These are phyloP conservation scores for Gyromitra esculenta DNA, from an alignment of 2,329 filamentous ascomycete genomes.

Conservation along the genomic window DNA sequence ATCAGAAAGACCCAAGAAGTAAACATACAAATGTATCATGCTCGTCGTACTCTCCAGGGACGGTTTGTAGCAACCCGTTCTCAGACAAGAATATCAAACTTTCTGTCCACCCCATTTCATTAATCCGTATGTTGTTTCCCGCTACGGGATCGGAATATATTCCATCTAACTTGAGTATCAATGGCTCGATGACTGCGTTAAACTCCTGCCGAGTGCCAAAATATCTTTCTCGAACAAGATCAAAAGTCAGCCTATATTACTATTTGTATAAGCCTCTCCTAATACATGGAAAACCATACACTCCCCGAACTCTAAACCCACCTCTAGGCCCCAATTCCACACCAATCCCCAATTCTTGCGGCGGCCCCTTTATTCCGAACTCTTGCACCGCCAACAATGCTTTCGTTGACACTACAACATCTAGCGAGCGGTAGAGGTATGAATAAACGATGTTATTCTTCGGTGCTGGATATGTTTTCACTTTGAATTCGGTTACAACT, in stretches of 20 bases:
- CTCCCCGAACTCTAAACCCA: conserved; percentile 34
- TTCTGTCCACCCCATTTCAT: conserved; percentile 32
- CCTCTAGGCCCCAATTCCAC: conserved; percentile 46
- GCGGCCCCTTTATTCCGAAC: conserved; percentile 48
- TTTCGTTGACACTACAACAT: conserved; percentile 61
- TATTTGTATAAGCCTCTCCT: neutral
- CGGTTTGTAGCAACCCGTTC: conserved; percentile 8
- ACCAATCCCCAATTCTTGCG: conserved; percentile 56
- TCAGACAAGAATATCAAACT: conserved; percentile 22
- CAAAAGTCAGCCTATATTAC: neutral
- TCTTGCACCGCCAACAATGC: conserved; percentile 58
- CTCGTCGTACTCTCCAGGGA: conserved; percentile 1
- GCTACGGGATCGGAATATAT: conserved; percentile 14
- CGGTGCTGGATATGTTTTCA: conserved; percentile 62
- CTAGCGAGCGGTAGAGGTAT: conserved; percentile 60
- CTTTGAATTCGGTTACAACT: conserved; percentile 61
- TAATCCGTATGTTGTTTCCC: neutral
- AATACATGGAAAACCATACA: conserved; percentile 21
- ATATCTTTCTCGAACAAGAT: conserved; percentile 9
- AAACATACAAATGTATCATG: conserved; percentile 34
- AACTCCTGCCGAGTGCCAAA: conserved; percentile 15
- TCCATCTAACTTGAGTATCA: conserved; percentile 20
- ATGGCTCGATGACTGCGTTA: conserved; percentile 1
- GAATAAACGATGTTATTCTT: conserved; percentile 59
- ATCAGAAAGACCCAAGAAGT: neutral